These are phyloP conservation scores for Baeospora myosura DNA, from an alignment of 1,284 basidiomycete genomes.

Conservation along the genomic window DNA sequence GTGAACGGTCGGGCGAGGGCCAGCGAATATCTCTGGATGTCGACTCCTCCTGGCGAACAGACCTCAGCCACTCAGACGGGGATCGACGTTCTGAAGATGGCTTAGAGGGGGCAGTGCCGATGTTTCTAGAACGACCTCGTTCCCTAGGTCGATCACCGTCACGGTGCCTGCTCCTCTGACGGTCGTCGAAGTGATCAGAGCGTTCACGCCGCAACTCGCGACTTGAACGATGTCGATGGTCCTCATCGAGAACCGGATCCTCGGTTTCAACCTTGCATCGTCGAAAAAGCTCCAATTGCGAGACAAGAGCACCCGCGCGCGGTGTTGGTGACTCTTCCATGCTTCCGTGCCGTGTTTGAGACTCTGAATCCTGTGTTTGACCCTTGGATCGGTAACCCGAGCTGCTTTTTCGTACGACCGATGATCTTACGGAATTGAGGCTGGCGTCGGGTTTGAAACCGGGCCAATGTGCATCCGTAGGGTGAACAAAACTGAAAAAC, in stretches of 20 bases:
- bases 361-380: neutral
- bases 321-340: neutral
- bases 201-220: no score
- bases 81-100: no score
- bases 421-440: conserved; percentile 5
- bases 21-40: no score
- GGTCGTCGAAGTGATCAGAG: no score
- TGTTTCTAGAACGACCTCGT: no score
- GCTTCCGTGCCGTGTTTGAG: neutral
- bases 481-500: conserved; percentile 41
- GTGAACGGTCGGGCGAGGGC: no score
- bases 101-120: no score
- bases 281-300: conserved; percentile 29
- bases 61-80: no score
- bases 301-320: conserved; percentile 16
- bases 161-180: no score
- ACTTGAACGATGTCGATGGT: neutral
- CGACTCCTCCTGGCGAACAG: no score
- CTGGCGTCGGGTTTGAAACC: conserved; percentile 18
- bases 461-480: conserved; percentile 38
- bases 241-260: neutral
- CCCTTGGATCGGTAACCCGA: neutral
- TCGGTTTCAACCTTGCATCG: conserved; percentile 21
- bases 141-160: no score
- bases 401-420: conserved; percentile 2